phyloP scores from a whole-genome alignment of 176 grass and related monocot species.

The Juncus effusus region DNA sequence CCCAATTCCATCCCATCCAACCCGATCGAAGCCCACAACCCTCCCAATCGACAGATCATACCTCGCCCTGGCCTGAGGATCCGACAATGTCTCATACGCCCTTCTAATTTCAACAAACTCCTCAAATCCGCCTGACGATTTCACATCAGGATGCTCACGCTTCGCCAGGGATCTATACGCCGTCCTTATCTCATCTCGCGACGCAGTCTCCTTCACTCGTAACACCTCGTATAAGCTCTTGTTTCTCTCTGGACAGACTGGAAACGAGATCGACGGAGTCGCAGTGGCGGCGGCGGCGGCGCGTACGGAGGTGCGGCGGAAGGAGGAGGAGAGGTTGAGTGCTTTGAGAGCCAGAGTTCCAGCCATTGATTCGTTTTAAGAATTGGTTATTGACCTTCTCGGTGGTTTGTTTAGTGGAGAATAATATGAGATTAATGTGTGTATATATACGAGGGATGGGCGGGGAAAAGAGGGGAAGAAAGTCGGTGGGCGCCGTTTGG shows the following conservation, averaged over 20 bases:
- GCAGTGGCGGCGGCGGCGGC: not conserved
- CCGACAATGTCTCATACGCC: slow-evolving; percentile 63
- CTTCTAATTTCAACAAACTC: slow-evolving; percentile 54
- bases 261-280: not conserved
- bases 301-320: not conserved
- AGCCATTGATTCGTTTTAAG: slow-evolving; percentile 7
- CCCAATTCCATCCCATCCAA: not conserved
- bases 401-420: no score
- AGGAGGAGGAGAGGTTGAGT: not conserved
- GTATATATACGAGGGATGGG: no score
- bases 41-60: slow-evolving; percentile 44
- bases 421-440: no score
- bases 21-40: not conserved
- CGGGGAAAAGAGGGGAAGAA: no score
- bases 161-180: slow-evolving; percentile 69
- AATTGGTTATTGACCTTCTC: no score
- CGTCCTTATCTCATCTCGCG: slow-evolving; percentile 49
- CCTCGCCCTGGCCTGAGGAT: slow-evolving; percentile 40
- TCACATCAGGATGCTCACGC: slow-evolving; percentile 53
- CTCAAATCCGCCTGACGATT: not conserved
- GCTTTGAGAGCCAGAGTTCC: not conserved
- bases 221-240: slow-evolving; percentile 54
- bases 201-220: slow-evolving; percentile 42
- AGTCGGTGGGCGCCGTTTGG: no score
- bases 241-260: not conserved